Base-by-base conservation (phyloP, 2,329 filamentous ascomycete species). In the Cladosporium velox region DNA sequence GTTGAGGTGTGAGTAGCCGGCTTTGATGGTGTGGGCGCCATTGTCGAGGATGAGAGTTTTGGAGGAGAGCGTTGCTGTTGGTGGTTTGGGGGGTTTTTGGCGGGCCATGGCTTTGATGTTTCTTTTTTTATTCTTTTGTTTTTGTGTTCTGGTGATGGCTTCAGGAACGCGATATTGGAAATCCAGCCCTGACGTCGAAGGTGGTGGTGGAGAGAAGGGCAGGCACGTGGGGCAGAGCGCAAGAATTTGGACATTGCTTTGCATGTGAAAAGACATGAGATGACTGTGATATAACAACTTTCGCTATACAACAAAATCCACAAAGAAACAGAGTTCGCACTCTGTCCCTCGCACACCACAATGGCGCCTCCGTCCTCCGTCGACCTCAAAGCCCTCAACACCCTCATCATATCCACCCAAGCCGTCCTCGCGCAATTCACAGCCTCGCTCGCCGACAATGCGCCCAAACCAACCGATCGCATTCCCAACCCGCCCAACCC, bases 1-100 rank as follows among this genome's bases (percentile, higher is more conserved):
- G 54, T 60, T 68, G 59, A 65, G 67, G 15, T 72, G 54, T 4
- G 80, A 87, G 72, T 94, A 90, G 63, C 95, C 95, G 18, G 93
- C 93, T 81, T 99, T 99, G 77, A 99, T 86, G 7, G 89, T 93
- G 79, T 91, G 90, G 52, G 90, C 93, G 76, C 95, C 95, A 81
- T 98, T 97, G 81, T 99, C 95, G 74, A 99, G 84, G 55, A 99
- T 85, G 64, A 99, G 88, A 0, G 93, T 97, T n/a, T 54, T 59
- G 24, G 63, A 7, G 10, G 55, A 49, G 52, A 65, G 63, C 4
- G 34, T 57, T 32, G 55, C 49, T 21, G 52, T 28, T 54, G 38
- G 63, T 6, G 63, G 63, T 21, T 59, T 54, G 15, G 30, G 44
- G 18, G 55, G 24, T 24, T 65, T 65, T 51, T 65, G 63, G n/a